Conservation (phyloP, 805 yeast species). For the Yamadazyma kitorensis region DNA sequence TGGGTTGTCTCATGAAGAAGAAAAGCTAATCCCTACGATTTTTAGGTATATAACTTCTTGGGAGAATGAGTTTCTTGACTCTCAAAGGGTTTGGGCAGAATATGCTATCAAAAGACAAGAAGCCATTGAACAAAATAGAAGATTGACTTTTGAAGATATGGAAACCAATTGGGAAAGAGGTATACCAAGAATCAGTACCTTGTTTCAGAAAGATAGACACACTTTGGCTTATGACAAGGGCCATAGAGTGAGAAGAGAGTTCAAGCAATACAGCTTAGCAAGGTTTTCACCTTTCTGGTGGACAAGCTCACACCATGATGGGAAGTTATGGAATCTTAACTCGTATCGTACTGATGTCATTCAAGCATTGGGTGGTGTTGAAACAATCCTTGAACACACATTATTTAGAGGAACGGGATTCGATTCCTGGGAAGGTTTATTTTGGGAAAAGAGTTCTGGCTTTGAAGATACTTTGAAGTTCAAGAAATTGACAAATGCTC, state of each 20-base stretch:
- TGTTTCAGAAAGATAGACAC: conserved; percentile 93
- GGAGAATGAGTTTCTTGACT: conserved; percentile 94
- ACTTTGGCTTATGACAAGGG: conserved; percentile 95
- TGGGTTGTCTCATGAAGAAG: conserved; percentile 84
- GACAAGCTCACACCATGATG: conserved; percentile 92
- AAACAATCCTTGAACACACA: conserved; percentile 92
- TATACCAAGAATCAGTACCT: conserved; percentile 89
- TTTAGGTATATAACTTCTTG: conserved; percentile 91
- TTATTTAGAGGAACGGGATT: conserved; percentile 96
- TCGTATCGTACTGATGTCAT: conserved; percentile 94
- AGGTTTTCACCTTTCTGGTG: conserved; percentile 94
- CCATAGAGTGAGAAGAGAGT: conserved; percentile 77
- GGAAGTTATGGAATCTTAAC: conserved; percentile 90
- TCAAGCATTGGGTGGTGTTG: conserved; percentile 96
- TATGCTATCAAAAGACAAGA: conserved; percentile 87
- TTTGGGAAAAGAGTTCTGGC: conserved; percentile 98
- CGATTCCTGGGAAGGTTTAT: conserved; percentile 96
- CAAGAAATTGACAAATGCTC: conserved; percentile 95
- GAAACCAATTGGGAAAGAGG: conserved; percentile 98
- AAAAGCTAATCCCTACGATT: conserved; percentile 84
- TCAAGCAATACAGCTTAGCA: conserved; percentile 67
- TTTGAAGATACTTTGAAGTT: conserved; percentile 95
- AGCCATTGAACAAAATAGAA: conserved; percentile 79
- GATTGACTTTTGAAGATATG: conserved; percentile 87
- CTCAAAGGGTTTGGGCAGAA: conserved; percentile 97